phyloP scores from a whole-genome alignment of 2,329 filamentous ascomycete species.

The Colletotrichum viniferum region DNA sequence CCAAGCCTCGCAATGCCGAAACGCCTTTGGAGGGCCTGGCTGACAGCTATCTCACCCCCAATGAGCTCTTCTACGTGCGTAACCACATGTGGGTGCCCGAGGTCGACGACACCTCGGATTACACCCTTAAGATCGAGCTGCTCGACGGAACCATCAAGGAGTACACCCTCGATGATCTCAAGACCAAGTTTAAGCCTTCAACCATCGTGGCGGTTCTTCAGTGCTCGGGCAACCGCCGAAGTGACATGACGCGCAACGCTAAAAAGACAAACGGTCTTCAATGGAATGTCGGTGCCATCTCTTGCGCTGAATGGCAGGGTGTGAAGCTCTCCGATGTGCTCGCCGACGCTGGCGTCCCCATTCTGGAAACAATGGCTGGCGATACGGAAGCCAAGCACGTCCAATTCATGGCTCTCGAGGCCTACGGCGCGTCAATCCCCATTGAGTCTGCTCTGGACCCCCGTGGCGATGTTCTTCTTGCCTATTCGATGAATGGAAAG shows the following conservation, averaged over 20 bases:
- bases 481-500: slow-evolving; percentile 70
- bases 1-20: slow-evolving; percentile 66
- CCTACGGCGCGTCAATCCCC: slow-evolving; percentile 66
- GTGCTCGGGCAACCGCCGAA: slow-evolving; percentile 65
- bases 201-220: slow-evolving; percentile 61
- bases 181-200: slow-evolving; percentile 52
- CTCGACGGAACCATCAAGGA: slow-evolving; percentile 55
- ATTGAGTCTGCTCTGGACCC: slow-evolving; percentile 62
- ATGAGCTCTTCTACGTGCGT: slow-evolving; percentile 38
- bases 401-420: slow-evolving; percentile 63
- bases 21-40: slow-evolving; percentile 55
- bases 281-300: slow-evolving; percentile 65
- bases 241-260: slow-evolving; percentile 59
- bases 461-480: slow-evolving; percentile 67
- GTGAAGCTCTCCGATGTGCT: slow-evolving; percentile 60
- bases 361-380: slow-evolving; percentile 38
- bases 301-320: slow-evolving; percentile 64
- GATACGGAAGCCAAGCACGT: slow-evolving; percentile 52
- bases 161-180: slow-evolving; percentile 61
- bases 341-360: slow-evolving; percentile 56
- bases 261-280: slow-evolving; percentile 60
- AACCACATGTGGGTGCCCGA: slow-evolving; percentile 69
- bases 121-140: slow-evolving; percentile 59
- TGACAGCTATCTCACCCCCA: slow-evolving; percentile 57
- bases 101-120: slow-evolving; percentile 41